phyloP scores from a whole-genome alignment of 1,284 basidiomycete species.

The Leccinum huronense region DNA sequence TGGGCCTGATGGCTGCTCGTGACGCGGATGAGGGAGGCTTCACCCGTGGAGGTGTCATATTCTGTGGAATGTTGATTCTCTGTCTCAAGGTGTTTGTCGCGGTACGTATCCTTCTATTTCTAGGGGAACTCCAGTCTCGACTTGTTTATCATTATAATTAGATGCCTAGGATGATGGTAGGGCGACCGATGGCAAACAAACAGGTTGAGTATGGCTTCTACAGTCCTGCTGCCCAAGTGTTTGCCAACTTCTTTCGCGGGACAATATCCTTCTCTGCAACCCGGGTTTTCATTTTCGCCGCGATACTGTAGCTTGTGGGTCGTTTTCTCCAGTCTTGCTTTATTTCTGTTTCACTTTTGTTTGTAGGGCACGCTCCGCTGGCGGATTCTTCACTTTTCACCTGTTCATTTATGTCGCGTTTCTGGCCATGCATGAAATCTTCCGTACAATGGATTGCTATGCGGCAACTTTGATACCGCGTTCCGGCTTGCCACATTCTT shows the following conservation, averaged over 20 bases:
- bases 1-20: no score
- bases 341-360: conserved; percentile 6
- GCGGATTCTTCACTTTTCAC: conserved; percentile 73
- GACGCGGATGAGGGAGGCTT: conserved; percentile 63
- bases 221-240: conserved; percentile 68
- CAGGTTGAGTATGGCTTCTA: conserved; percentile 81
- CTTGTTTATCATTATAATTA: conserved; percentile 15
- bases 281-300: conserved; percentile 62
- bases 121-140: not conserved
- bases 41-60: conserved; percentile 84
- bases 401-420: conserved; percentile 61
- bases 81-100: conserved; percentile 79
- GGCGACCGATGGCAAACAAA: conserved; percentile 70
- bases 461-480: conserved; percentile 62
- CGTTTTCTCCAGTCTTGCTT: not conserved
- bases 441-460: conserved; percentile 69
- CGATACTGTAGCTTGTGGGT: conserved; percentile 65
- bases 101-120: conserved; percentile 36
- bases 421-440: conserved; percentile 71
- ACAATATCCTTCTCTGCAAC: conserved; percentile 70
- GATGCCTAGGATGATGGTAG: conserved; percentile 71
- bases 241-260: conserved; percentile 71
- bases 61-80: conserved; percentile 70
- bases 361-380: conserved; percentile 47
- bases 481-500: conserved; percentile 63